These are phyloP conservation scores for Scheffersomyces lignicola DNA, from an alignment of 1,139 yeast species.

Conservation along the genomic window DNA sequence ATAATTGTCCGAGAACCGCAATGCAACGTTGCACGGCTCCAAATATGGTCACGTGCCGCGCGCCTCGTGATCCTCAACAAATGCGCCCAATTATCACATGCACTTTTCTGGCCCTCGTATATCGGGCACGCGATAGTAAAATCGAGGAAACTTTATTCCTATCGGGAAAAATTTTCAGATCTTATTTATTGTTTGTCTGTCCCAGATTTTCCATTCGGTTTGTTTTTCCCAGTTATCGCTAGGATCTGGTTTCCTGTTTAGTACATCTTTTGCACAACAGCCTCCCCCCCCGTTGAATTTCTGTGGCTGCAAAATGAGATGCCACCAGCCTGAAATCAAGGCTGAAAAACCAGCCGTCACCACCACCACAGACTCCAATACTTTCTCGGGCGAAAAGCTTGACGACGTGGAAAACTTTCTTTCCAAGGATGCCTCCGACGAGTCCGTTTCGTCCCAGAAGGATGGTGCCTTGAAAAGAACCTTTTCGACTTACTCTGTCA, in stretches of 20 bases:
- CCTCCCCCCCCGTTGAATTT: not conserved
- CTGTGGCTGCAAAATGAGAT: constrained; percentile 1
- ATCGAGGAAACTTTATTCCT: too few relatives aligned
- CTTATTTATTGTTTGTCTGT: too few relatives aligned
- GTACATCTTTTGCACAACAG: constrained; percentile 3
- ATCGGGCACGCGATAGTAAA: too few relatives aligned
- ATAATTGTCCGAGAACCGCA: too few relatives aligned
- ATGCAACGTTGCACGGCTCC: too few relatives aligned
- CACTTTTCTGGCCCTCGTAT: too few relatives aligned
- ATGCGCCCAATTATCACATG: too few relatives aligned
- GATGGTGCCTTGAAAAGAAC: constrained; percentile 45
- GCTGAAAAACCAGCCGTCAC: not conserved
- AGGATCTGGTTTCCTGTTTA: constrained; percentile 3
- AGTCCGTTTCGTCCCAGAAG: constrained; percentile 5
- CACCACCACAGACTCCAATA: too few relatives aligned
- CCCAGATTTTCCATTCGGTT: not conserved
- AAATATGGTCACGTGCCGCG: too few relatives aligned
- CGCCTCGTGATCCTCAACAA: too few relatives aligned
- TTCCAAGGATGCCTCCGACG: constrained; percentile 7
- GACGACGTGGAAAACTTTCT: constrained; percentile 2
- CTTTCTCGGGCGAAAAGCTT: not conserved
- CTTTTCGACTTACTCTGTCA: constrained; percentile 53
- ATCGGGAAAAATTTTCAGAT: too few relatives aligned
- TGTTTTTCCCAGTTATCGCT: not conserved
- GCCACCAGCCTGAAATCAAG: constrained; percentile 4